phyloP scores from a whole-genome alignment of 1,284 basidiomycete genomes.

The Marasmius tenuissimus region DNA sequence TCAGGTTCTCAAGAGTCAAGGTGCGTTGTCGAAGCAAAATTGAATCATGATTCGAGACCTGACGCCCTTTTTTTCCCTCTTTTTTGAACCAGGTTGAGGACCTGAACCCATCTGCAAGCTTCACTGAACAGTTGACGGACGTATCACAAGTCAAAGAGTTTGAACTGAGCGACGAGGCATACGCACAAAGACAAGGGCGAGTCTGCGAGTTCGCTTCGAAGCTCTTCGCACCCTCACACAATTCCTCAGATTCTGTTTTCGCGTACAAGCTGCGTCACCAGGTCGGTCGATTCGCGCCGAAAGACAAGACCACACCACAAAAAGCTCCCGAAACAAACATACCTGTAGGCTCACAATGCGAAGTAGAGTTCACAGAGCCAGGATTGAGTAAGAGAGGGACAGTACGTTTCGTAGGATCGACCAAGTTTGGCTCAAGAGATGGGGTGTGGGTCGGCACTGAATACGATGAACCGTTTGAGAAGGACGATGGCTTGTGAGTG shows the following conservation, averaged over 20 bases:
- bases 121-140: conserved; percentile 83
- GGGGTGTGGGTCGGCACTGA: conserved; percentile 92
- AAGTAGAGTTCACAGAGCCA: conserved; percentile 71
- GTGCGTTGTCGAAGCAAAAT: conserved; percentile 40
- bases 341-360: conserved; percentile 74
- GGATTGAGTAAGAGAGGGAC: conserved; percentile 79
- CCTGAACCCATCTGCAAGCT: conserved; percentile 68
- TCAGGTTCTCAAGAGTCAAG: conserved; percentile 76
- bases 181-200: conserved; percentile 80
- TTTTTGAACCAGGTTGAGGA: conserved; percentile 63
- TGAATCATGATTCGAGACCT: not conserved
- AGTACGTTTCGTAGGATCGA: conserved; percentile 82
- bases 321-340: conserved; percentile 41
- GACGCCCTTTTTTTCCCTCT: not conserved
- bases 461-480: conserved; percentile 95
- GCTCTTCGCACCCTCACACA: not conserved
- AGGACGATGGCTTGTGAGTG: conserved; percentile 91
- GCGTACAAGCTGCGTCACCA: conserved; percentile 89
- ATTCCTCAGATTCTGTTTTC: conserved; percentile 76
- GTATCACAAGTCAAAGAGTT: conserved; percentile 90
- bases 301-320: conserved; percentile 27
- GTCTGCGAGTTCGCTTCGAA: conserved; percentile 12
- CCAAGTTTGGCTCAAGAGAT: conserved; percentile 67
- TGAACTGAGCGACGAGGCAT: conserved; percentile 83
- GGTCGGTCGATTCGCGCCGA: conserved; percentile 84